Evolutionary conservation across 805 yeast genomes (phyloP).

Genomic region (Candida ulmi): DNA sequence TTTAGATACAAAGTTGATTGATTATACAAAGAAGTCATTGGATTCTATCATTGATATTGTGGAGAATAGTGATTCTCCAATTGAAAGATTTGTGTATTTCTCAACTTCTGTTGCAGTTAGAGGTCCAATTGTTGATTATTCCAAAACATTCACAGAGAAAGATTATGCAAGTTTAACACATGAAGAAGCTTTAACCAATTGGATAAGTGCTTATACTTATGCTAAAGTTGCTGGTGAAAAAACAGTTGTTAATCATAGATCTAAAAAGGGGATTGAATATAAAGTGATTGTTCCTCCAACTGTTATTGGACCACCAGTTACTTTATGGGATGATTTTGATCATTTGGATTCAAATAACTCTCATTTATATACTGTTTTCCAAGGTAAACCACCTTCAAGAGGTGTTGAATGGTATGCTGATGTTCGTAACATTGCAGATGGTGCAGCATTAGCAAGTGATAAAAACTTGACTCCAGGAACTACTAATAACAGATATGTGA

Average conservation of each 20-base stretch:
- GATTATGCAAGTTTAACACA: constrained; percentile 1
- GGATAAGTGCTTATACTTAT: constrained; percentile 5
- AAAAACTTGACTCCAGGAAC: constrained; percentile 2
- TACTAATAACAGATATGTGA: constrained; percentile 6
- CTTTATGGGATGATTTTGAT: neutral
- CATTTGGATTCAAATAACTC: constrained; percentile 2
- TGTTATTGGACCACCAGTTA: constrained; percentile 5
- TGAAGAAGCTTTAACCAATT: constrained; percentile 1
- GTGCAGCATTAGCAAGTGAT: constrained; percentile 5
- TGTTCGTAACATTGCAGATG: constrained; percentile 7
- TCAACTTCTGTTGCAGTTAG: constrained; percentile 8
- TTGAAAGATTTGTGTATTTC: constrained; percentile 8
- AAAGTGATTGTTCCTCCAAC: constrained; percentile 9
- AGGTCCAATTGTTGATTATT: constrained; percentile 3
- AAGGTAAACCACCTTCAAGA: constrained; percentile 1
- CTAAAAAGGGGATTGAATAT: constrained; percentile 4
- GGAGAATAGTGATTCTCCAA: constrained; percentile 2
- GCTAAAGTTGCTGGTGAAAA: constrained; percentile 7
- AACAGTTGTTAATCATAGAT: neutral
- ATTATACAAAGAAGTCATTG: constrained; percentile 4
- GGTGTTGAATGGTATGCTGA: constrained; percentile 9
- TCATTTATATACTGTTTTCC: neutral
- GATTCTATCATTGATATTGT: constrained; percentile 1
- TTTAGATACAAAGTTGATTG: constrained; percentile 1
- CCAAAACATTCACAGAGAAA: constrained; percentile 1